Base-by-base conservation (phyloP, 2,329 filamentous ascomycete species). In the Passalora sequoiae region DNA sequence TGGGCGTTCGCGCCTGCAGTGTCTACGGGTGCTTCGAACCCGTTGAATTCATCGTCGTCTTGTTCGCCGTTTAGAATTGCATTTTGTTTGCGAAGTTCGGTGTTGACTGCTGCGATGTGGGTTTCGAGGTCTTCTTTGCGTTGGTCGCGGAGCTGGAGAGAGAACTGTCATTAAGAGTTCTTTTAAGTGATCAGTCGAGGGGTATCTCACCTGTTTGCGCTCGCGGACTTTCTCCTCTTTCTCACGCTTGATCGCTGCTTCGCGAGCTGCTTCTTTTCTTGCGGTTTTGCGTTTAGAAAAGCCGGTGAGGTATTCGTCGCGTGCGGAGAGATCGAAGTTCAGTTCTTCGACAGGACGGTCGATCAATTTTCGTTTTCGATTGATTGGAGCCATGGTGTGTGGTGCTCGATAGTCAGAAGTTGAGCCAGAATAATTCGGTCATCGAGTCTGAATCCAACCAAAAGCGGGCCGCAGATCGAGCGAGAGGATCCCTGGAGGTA, bases 251-350 rank as follows among this genome's bases (percentile, higher is more conserved):
- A 79, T 81, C 3, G 87, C 86, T 56, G 84, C 75, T 55, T 92
- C 88, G 61, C 92, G 85, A 1, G 91, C 91, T 66, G 83, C 74
- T 70, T 94, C 94, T 54, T 83, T 81, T 27, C 92, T 78, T 64
- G 88, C 84, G 40, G 86, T 70, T 67, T 96, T 97, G 66, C 92
- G 84, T 75, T 97, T 98, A 72, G 91, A 89, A 69, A 98, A 98
- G 2, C 92, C 92, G 0, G 89, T 96, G 45, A 98, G 75, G 63
- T 86, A 98, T 60, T 97, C 89, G 53, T 84, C 72, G 53, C 92
- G 83, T 33, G 86, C 86, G 49, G 76, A 74, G 49, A 76, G 70
- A 69, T 98, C 89, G 69, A 97, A 98, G 40, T 73, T 80, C 65
- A 98, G 84, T 64, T 94, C 87, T 30, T 51, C 49, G 10, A 49